These are phyloP conservation scores for Epichloe brachyelytri DNA, from an alignment of 2,329 filamentous ascomycete genomes.

Conservation along the genomic window DNA sequence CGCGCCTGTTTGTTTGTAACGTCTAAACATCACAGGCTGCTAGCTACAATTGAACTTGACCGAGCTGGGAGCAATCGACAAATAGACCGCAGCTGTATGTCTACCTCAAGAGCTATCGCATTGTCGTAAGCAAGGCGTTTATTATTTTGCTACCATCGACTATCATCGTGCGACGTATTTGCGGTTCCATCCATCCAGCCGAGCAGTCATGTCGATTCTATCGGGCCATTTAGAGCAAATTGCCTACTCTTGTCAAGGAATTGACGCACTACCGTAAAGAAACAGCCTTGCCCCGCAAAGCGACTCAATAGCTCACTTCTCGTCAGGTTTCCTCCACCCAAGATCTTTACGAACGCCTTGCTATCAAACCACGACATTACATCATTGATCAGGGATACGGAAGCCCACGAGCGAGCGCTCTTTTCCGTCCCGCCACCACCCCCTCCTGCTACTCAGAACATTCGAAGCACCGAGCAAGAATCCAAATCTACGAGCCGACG, in stretches of 20 bases:
- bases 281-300: not conserved
- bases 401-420: constrained; percentile 83
- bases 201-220: constrained; percentile 50
- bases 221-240: constrained; percentile 66
- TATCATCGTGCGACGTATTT: not conserved
- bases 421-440: constrained; percentile 80
- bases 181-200: not conserved
- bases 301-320: constrained; percentile 1
- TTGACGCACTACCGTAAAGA: constrained; percentile 56
- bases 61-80: too few species aligned
- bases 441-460: constrained; percentile 31
- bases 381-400: constrained; percentile 84
- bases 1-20: not conserved
- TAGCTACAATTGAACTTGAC: too few species aligned
- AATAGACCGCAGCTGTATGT: not conserved
- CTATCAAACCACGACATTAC: constrained; percentile 87
- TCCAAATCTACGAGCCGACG: constrained; percentile 32
- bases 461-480: constrained; percentile 24
- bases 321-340: constrained; percentile 71
- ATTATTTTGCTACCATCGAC: not conserved
- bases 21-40: not conserved
- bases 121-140: not conserved
- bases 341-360: constrained; percentile 89
- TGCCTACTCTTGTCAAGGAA: constrained; percentile 59
- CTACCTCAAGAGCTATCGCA: not conserved